These are phyloP conservation scores for Hygrophoropsis aurantiaca DNA, from an alignment of 768 basidiomycete genomes.

Conservation along the genomic window DNA sequence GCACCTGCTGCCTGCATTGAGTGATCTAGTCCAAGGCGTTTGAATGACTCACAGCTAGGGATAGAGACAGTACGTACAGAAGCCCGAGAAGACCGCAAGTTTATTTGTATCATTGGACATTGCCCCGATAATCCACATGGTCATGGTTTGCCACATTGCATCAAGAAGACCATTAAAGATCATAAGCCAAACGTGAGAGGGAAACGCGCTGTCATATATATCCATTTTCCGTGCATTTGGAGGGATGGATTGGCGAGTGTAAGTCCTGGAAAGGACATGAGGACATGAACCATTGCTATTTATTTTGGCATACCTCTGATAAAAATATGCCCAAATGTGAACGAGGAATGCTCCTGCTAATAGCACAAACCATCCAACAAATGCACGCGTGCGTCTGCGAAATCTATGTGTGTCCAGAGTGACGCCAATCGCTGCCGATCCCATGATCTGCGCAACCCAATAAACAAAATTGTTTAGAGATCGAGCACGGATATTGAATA, in stretches of 20 bases:
- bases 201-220: constrained; percentile 33
- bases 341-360: constrained; percentile 62
- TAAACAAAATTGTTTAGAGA: constrained; percentile 78
- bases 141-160: constrained; percentile 79
- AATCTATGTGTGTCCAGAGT: constrained; percentile 58
- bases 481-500: constrained; percentile 76
- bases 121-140: constrained; percentile 79
- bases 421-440: constrained; percentile 65
- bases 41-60: neutral
- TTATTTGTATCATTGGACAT: constrained; percentile 81
- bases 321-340: constrained; percentile 75
- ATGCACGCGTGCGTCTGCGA: constrained; percentile 64
- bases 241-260: constrained; percentile 55
- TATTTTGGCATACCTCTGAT: constrained; percentile 58
- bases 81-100: constrained; percentile 74
- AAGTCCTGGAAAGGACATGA: constrained; percentile 35
- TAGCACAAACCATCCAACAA: constrained; percentile 62
- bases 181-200: constrained; percentile 53
- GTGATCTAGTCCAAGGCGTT: constrained; percentile 44
- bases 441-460: constrained; percentile 75
- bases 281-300: neutral
- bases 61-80: constrained; percentile 50
- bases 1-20: constrained; percentile 76
- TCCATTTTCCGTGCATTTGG: constrained; percentile 50
- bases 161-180: constrained; percentile 72